phyloP scores from a whole-genome alignment of 768 basidiomycete genomes.

The Amanita muscaria region DNA sequence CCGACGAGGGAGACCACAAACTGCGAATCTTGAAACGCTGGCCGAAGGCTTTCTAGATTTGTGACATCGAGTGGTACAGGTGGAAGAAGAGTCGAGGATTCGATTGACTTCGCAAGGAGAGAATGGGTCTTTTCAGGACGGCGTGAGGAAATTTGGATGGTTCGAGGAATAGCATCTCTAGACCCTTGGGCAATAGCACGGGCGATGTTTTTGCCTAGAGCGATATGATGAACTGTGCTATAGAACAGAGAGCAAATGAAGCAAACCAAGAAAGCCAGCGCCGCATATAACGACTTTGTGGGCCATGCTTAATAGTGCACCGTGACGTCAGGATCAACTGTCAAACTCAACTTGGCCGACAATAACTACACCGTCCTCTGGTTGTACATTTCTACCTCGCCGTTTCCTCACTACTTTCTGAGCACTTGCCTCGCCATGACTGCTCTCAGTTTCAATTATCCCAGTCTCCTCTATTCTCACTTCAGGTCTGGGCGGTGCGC shows the following conservation, averaged over 20 bases:
- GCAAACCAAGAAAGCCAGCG: slow-evolving; percentile 52
- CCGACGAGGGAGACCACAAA: slow-evolving; percentile 65
- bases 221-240: background rate
- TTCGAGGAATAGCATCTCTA: slow-evolving; percentile 21
- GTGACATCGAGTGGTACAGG: slow-evolving; percentile 48
- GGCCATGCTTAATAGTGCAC: background rate
- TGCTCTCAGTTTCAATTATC: slow-evolving; percentile 12
- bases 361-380: slow-evolving; percentile 28
- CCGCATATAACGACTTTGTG: slow-evolving; percentile 43
- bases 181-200: slow-evolving; percentile 33
- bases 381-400: slow-evolving; percentile 11
- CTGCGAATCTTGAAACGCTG: slow-evolving; percentile 45
- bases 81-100: slow-evolving; percentile 30
- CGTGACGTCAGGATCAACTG: background rate
- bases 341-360: slow-evolving; percentile 18
- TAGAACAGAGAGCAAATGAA: background rate
- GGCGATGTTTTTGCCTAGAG: slow-evolving; percentile 50
- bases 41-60: slow-evolving; percentile 32
- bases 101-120: slow-evolving; percentile 21
- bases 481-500: slow-evolving; percentile 26
- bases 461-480: slow-evolving; percentile 13
- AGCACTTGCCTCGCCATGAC: slow-evolving; percentile 8
- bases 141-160: slow-evolving; percentile 53
- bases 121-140: slow-evolving; percentile 36
- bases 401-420: slow-evolving; percentile 19